These are phyloP conservation scores for Aureobasidium vineae DNA, from an alignment of 2,329 filamentous ascomycete genomes.

Conservation along the genomic window DNA sequence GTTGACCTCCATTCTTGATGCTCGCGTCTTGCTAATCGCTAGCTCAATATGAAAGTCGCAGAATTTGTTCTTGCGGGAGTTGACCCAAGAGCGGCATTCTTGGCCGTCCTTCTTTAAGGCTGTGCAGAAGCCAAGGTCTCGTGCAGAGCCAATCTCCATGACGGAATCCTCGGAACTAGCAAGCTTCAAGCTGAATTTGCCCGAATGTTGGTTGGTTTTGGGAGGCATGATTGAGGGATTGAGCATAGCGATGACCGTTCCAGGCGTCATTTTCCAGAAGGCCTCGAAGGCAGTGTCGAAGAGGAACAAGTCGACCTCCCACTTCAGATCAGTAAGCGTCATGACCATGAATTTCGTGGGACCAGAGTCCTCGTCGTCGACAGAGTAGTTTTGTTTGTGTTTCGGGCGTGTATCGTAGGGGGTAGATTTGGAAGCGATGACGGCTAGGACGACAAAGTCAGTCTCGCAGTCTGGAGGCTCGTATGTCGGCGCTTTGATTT, in stretches of 20 bases:
- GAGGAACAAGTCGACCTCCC: slow-evolving; percentile 86
- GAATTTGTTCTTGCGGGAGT: slow-evolving; percentile 80
- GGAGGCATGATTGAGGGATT: slow-evolving; percentile 92
- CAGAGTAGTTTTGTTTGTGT: slow-evolving; percentile 44
- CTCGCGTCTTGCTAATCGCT: slow-evolving; percentile 68
- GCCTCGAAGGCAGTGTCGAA: slow-evolving; percentile 87
- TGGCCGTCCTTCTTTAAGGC: slow-evolving; percentile 80
- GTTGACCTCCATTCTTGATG: slow-evolving; percentile 75
- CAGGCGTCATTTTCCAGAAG: slow-evolving; percentile 90
- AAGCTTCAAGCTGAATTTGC: slow-evolving; percentile 80
- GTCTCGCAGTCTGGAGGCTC: slow-evolving; percentile 76
- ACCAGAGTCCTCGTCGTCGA: slow-evolving; percentile 49
- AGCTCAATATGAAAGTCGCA: slow-evolving; percentile 92
- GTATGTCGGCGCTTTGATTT: slow-evolving; percentile 79
- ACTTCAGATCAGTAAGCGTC: slow-evolving; percentile 81
- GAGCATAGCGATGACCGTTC: slow-evolving; percentile 87
- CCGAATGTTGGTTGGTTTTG: slow-evolving; percentile 68
- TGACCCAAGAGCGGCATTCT: slow-evolving; percentile 79
- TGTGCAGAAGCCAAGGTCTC: slow-evolving; percentile 88
- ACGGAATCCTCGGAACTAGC: slow-evolving; percentile 84
- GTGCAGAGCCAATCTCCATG: slow-evolving; percentile 79
- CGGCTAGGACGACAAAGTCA: slow-evolving; percentile 85
- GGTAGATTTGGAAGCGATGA: slow-evolving; percentile 84
- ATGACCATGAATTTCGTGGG: slow-evolving; percentile 85
- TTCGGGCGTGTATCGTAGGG: slow-evolving; percentile 62